phyloP scores from a whole-genome alignment of 768 basidiomycete genomes.

The Lactifluus volemus region DNA sequence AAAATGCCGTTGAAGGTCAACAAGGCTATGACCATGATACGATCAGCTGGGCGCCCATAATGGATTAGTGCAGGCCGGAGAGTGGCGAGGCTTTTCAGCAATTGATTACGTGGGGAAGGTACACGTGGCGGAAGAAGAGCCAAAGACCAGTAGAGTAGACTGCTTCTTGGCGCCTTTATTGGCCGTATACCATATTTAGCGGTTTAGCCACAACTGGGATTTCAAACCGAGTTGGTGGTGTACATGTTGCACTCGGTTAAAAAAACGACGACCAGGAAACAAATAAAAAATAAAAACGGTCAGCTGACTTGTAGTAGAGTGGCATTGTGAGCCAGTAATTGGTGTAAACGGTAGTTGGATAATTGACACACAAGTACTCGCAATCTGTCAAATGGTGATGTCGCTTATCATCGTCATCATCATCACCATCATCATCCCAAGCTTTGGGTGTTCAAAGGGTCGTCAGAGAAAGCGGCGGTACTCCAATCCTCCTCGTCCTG shows the following conservation, averaged over 20 bases:
- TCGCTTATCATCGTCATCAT: neutral
- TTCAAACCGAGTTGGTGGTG: neutral
- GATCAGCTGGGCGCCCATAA: conserved; percentile 18
- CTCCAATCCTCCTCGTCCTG: conserved; percentile 21
- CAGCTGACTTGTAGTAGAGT: neutral
- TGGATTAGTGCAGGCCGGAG: conserved; percentile 8
- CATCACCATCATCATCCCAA: neutral
- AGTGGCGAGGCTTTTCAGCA: conserved; percentile 6
- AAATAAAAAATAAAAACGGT: neutral
- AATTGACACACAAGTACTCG: neutral
- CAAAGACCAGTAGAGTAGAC: neutral
- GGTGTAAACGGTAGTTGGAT: neutral
- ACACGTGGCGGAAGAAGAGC: conserved; percentile 2
- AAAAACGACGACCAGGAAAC: neutral
- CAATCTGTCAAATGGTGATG: neutral
- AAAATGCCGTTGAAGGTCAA: conserved; percentile 13
- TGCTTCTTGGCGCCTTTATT: neutral
- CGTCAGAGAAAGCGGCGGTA: conserved; percentile 4
- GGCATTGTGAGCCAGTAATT: neutral
- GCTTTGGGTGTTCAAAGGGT: neutral
- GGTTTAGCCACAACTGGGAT: neutral
- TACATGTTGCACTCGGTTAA: neutral
- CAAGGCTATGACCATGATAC: conserved; percentile 9
- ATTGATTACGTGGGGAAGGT: conserved; percentile 11
- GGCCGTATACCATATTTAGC: neutral